Base-by-base conservation (phyloP, 345 rosid genomes). In the Hibiscus tridactylites region DNA sequence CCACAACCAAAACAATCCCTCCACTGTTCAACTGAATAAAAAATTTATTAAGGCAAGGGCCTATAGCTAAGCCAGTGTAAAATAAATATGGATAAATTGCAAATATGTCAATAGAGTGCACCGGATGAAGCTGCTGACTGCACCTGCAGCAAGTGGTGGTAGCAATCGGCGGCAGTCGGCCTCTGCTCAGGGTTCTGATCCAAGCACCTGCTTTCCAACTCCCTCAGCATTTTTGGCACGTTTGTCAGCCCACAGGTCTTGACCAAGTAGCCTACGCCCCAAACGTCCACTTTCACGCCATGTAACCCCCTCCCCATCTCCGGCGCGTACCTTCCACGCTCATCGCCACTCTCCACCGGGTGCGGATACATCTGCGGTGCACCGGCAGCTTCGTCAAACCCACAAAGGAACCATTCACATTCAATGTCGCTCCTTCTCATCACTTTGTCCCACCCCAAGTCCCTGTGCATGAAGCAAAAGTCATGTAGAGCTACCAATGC, bases 91-190 rank as follows among this genome's bases (percentile, higher is more conserved):
- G 15, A 0, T 21, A 24, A 37, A 59, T 26, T 26, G 29, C 3
- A 58, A 37, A 59, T 52, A 19, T 52, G n/a, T 21, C 24, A 21
- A 62, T 76, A 80, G 73, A 81, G 74, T 13, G 78, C 76, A 42
- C 73, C 76, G 65, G 88, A 70, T 21, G 82, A 62, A 60, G 61
- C 75, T 8, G 61, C 75, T 8, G 93, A 89, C 84, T 95, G 99
- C 61, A 92, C 81, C 85, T 92, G 96, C 63, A 89, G 79, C 75
- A 95, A 78, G 72, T 92, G 96, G 87, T 90, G 96, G 75, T 90
- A 95, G 70, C 99, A 95, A 82, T 95, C 98, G 56, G 98, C 98
- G 35, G 97, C 97, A 2, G 97, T 95, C 7, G 97, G 99, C 65
- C 99, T 80, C 71, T 78, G 88, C 83, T 95, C 99, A 12, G 97